Conservation (phyloP, 2,329 filamentous ascomycete species). For the Fusarium penzigii region DNA sequence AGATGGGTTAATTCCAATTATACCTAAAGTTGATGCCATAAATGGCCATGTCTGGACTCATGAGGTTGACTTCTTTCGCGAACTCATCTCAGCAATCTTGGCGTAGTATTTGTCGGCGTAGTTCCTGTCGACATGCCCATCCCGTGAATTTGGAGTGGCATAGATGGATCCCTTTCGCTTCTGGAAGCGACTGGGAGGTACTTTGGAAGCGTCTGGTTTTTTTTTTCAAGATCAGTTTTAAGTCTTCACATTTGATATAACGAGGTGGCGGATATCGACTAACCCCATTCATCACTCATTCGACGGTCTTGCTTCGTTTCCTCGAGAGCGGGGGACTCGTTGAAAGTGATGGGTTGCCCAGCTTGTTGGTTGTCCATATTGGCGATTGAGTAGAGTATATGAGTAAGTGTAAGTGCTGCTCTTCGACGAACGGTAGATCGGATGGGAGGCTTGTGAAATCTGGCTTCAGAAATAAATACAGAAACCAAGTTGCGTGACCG, state of each 20-base stretch:
- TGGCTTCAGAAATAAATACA: no score
- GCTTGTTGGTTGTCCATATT: slow-evolving; percentile 24
- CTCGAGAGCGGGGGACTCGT: slow-evolving; percentile 32
- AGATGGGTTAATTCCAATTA: not conserved
- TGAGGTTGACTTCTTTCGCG: slow-evolving; percentile 33
- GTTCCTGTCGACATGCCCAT: slow-evolving; percentile 64
- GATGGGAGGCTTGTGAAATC: not conserved
- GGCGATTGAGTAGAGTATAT: slow-evolving; percentile 9
- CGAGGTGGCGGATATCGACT: slow-evolving; percentile 18
- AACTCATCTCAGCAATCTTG: slow-evolving; percentile 55
- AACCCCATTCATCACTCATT: slow-evolving; percentile 52
- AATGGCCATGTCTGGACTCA: not conserved
- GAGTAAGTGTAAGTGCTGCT: slow-evolving; percentile 19
- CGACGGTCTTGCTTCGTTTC: slow-evolving; percentile 34
- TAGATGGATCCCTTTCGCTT: slow-evolving; percentile 70
- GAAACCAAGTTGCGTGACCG: no score
- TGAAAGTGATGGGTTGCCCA: slow-evolving; percentile 26
- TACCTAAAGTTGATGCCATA: no score
- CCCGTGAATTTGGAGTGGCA: slow-evolving; percentile 63
- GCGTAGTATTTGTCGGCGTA: slow-evolving; percentile 62
- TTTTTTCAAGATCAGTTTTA: slow-evolving; percentile 2
- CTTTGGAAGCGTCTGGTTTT: slow-evolving; percentile 64
- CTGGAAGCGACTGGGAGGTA: slow-evolving; percentile 67
- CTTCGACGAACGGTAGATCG: not conserved
- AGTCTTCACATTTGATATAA: not conserved